Evolutionary conservation across 2,329 filamentous ascomycete genomes (phyloP).

Genomic region (Colletotrichum higginsianum): DNA sequence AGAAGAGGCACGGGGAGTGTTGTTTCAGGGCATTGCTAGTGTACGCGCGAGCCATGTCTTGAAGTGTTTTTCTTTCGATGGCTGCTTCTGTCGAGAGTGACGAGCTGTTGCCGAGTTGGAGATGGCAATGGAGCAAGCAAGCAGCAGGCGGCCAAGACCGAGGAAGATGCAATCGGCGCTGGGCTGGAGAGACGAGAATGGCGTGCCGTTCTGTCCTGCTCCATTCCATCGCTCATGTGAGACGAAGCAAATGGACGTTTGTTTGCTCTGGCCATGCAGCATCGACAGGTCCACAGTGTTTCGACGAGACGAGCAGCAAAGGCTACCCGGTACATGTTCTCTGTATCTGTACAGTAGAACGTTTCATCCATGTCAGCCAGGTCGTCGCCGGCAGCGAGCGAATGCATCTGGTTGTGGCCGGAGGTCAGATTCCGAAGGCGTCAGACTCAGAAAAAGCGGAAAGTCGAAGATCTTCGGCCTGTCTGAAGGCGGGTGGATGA

Average conservation of each 20-base stretch:
- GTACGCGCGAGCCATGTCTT: not conserved
- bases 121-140: not conserved
- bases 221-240: not conserved
- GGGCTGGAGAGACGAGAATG: not conserved
- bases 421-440: not conserved
- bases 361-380: too few relatives aligned
- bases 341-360: too few relatives aligned
- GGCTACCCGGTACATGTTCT: too few relatives aligned
- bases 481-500: slow-evolving; percentile 9
- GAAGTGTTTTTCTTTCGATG: not conserved
- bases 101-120: not conserved
- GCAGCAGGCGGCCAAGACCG: not conserved
- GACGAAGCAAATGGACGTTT: not conserved
- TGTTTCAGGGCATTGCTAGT: not conserved
- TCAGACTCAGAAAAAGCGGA: slow-evolving; percentile 6
- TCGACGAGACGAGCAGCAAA: not conserved
- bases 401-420: not conserved
- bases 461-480: slow-evolving; percentile 2
- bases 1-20: not conserved
- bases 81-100: not conserved
- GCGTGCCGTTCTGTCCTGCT: not conserved
- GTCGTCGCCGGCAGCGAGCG: not conserved
- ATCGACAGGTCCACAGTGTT: not conserved
- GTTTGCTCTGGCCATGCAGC: not conserved
- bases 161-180: not conserved